Percentiles rank a stretch among this genome's conserved stretches.
These are phyloP conservation scores for Ascochyta viciae-villosae DNA, from an alignment of 2,329 filamentous ascomycete genomes.

Conservation along the genomic window DNA sequence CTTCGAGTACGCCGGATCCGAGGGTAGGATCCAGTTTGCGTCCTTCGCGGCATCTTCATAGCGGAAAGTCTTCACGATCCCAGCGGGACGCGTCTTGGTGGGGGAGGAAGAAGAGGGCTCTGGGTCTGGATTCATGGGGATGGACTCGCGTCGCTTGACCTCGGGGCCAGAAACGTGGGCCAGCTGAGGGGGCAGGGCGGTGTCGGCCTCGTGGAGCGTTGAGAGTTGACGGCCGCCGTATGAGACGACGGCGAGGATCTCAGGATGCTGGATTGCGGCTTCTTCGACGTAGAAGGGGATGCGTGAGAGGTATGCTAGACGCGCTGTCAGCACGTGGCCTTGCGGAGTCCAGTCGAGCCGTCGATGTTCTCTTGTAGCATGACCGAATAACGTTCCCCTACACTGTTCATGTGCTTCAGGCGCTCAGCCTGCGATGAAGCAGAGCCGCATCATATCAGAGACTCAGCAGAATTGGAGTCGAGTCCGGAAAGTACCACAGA, in stretches of 20 bases:
- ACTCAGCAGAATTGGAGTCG: no score
- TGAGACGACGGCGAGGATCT: constrained; percentile 43
- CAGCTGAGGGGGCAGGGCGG: constrained; percentile 37
- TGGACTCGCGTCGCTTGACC: constrained; percentile 29
- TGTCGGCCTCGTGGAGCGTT: constrained; percentile 27
- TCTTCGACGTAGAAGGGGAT: constrained; percentile 44
- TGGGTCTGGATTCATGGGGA: constrained; percentile 26
- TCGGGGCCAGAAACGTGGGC: constrained; percentile 37
- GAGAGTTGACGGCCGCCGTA: constrained; percentile 40
- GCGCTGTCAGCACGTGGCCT: neutral
- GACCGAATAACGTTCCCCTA: no score
- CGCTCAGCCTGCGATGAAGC: no score
- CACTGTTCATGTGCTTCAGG: no score
- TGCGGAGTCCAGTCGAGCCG: no score
- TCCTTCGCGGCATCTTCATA: constrained; percentile 37
- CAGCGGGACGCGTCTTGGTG: constrained; percentile 11
- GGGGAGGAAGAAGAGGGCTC: constrained; percentile 12
- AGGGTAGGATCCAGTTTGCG: constrained; percentile 37
- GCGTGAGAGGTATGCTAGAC: constrained; percentile 37
- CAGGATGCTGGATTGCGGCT: constrained; percentile 29
- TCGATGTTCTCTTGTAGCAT: no score
- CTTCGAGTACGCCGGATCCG: constrained; percentile 50
- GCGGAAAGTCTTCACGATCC: constrained; percentile 31
- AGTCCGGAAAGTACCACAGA: no score
- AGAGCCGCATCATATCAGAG: no score